phyloP scores from a whole-genome alignment of 139 green algal species.

The Spirogloea muscicola region DNA sequence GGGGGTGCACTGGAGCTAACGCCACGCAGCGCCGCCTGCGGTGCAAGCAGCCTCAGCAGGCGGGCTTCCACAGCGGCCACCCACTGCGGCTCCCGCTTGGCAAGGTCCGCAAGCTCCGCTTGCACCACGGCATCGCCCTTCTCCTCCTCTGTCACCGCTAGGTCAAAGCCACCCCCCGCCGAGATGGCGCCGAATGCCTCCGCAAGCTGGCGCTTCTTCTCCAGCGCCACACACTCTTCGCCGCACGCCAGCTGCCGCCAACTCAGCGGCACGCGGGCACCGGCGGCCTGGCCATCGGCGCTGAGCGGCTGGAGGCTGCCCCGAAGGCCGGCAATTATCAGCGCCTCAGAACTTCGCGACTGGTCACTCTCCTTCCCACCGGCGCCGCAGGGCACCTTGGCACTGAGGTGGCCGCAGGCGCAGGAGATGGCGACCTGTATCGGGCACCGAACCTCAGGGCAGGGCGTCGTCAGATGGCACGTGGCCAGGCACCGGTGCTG shows the following conservation, averaged over 20 bases:
- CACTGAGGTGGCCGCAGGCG: conserved; percentile 16
- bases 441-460: conserved; percentile 21
- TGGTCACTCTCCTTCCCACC: conserved; percentile 31
- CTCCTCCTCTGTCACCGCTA: neutral
- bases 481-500: conserved; percentile 18
- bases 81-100: conserved; percentile 22
- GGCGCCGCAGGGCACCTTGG: conserved; percentile 22
- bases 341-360: too few species aligned
- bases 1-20: neutral
- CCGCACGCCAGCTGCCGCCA: conserved; percentile 40
- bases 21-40: too few species aligned
- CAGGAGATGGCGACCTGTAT: conserved; percentile 27
- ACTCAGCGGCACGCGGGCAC: conserved; percentile 11
- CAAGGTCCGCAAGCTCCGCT: neutral
- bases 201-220: conserved; percentile 27
- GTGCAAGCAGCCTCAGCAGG: conserved; percentile 2
- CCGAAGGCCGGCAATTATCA: too few species aligned
- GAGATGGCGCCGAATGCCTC: conserved; percentile 21
- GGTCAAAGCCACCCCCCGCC: neutral
- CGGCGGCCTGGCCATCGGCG: neutral
- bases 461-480: conserved; percentile 27
- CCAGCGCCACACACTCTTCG: conserved; percentile 32
- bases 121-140: neutral
- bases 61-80: conserved; percentile 24
- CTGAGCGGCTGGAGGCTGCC: too few species aligned